Conservation (phyloP, 2,329 filamentous ascomycete species). For the Drechslerella coelobrocha region DNA sequence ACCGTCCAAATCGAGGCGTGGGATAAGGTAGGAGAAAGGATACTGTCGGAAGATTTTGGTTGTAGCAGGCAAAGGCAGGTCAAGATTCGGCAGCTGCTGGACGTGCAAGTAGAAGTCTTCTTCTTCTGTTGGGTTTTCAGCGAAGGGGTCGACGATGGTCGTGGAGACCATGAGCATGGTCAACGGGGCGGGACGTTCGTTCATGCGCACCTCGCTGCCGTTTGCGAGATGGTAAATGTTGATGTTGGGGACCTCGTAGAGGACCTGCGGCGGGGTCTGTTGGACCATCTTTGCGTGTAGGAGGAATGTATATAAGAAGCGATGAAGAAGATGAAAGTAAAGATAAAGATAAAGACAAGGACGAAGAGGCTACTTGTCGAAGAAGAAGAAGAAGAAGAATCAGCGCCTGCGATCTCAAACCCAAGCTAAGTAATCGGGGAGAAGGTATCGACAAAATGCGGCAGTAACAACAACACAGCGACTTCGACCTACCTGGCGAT, state of each 20-base stretch:
- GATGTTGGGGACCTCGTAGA: conserved; percentile 81
- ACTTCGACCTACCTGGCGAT: no score
- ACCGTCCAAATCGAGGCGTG: conserved; percentile 89
- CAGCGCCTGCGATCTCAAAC: no score
- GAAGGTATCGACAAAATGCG: no score
- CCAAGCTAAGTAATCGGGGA: no score
- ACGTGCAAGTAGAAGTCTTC: conserved; percentile 98
- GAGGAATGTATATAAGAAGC: background rate
- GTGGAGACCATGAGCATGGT: conserved; percentile 96
- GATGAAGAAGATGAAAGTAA: background rate
- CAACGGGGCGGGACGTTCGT: conserved; percentile 81
- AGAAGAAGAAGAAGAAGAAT: background rate
- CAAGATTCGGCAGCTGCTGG: conserved; percentile 90
- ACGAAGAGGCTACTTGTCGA: background rate
- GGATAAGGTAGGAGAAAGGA: conserved; percentile 89
- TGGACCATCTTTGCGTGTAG: conserved; percentile 30
- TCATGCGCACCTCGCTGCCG: conserved; percentile 83
- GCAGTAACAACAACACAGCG: no score
- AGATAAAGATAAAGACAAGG: background rate
- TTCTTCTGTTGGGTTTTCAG: conserved; percentile 65
- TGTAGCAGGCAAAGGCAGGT: conserved; percentile 89
- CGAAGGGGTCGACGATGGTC: conserved; percentile 67
- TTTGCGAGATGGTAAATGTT: conserved; percentile 88
- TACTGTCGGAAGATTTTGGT: conserved; percentile 98
- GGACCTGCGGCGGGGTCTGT: conserved; percentile 61